Evolutionary conservation across 495 filamentous ascomycete genomes (phyloP).

Genomic region (Platismatia glauca): DNA sequence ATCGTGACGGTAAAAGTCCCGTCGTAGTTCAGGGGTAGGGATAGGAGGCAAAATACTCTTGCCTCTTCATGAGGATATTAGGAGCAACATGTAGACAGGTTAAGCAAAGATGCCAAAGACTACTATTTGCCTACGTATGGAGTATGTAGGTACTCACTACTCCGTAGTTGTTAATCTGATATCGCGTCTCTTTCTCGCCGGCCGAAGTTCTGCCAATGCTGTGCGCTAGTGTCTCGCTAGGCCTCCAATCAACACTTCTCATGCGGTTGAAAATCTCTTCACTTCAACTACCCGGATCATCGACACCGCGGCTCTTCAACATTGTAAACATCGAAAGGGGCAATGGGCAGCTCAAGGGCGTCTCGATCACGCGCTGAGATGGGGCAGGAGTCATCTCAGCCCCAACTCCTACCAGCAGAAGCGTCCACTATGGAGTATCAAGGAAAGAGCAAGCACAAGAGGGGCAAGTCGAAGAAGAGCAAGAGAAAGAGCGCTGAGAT

Average conservation of each 20-base stretch:
- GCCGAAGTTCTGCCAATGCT: slow-evolving; percentile 2
- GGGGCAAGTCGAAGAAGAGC: slow-evolving; percentile 14
- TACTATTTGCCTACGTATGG: no score
- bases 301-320: background rate
- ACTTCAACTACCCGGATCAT: slow-evolving; percentile 16
- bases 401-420: background rate
- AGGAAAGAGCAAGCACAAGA: slow-evolving; percentile 7
- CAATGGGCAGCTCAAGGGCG: slow-evolving; percentile 8
- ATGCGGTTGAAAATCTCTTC: slow-evolving; percentile 1
- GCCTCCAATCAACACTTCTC: background rate
- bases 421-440: background rate
- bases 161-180: no score
- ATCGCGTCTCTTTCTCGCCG: background rate
- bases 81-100: no score
- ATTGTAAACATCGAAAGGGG: background rate
- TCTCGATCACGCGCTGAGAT: slow-evolving; percentile 6
- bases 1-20: background rate
- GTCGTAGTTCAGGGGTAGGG: background rate
- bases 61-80: no score
- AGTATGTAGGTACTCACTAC: no score
- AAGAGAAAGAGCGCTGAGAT: slow-evolving; percentile 8
- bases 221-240: background rate
- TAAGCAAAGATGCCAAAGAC: no score
- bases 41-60: background rate
- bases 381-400: slow-evolving; percentile 22